Evolutionary conservation across 2,329 filamentous ascomycete species (phyloP).

Genomic region (Ceratocystis ficicola): DNA sequence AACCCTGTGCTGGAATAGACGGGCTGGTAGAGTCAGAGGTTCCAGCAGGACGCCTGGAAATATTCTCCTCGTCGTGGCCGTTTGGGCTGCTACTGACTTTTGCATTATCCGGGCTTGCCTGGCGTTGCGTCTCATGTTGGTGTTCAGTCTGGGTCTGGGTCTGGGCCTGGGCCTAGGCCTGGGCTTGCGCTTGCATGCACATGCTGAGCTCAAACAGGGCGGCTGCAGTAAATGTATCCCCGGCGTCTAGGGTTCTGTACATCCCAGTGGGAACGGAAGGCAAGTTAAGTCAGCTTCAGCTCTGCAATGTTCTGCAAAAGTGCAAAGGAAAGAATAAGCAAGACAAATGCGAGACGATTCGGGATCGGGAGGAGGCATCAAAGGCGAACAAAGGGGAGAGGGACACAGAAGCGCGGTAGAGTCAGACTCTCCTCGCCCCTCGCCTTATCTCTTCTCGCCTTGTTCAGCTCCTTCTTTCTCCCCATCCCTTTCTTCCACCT

Average conservation of each 20-base stretch:
- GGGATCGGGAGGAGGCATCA: neutral
- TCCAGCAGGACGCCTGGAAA: neutral
- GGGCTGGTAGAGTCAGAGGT: neutral
- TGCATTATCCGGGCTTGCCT: neutral
- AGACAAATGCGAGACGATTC: neutral
- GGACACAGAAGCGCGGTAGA: neutral
- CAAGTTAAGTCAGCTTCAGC: slow-evolving; percentile 3
- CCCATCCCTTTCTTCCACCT: no score
- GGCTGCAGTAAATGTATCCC: slow-evolving; percentile 64
- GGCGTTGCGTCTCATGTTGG: no score
- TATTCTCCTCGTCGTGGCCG: neutral
- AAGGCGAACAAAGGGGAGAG: neutral
- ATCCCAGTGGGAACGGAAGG: slow-evolving; percentile 16
- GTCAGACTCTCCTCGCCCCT: neutral
- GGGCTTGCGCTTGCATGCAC: slow-evolving; percentile 30
- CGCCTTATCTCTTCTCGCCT: neutral
- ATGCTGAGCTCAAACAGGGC: slow-evolving; percentile 49
- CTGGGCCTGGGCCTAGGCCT: slow-evolving; percentile 19
- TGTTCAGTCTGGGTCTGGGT: neutral
- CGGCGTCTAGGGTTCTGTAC: slow-evolving; percentile 55
- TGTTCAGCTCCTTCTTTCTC: no score
- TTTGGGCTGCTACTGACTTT: neutral
- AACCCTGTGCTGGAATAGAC: neutral
- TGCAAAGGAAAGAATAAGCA: neutral
- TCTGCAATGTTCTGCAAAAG: neutral